These are phyloP conservation scores for Plantago major DNA, from an alignment of 257 asterid genomes.

Conservation along the genomic window DNA sequence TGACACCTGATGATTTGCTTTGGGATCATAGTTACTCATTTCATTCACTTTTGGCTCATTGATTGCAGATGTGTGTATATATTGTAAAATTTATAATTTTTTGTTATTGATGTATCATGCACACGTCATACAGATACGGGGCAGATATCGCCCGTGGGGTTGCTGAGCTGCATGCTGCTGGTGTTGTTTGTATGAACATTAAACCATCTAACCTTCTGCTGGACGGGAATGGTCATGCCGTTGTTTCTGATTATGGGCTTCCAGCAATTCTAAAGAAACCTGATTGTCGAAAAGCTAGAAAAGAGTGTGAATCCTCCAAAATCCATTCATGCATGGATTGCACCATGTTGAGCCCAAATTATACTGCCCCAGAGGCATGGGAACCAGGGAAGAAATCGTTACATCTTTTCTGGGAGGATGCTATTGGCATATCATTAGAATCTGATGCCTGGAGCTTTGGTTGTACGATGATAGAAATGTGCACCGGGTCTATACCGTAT, in stretches of 20 bases:
- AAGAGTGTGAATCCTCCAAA: slow-evolving; percentile 71
- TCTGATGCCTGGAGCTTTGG: slow-evolving; percentile 99
- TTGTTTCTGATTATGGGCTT: slow-evolving; percentile 96
- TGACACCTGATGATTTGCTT: slow-evolving; percentile 12
- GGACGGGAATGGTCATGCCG: slow-evolving; percentile 88
- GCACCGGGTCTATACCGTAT: slow-evolving; percentile 98
- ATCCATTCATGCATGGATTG: slow-evolving; percentile 98
- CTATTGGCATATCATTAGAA: slow-evolving; percentile 92
- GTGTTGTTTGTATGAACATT: slow-evolving; percentile 93
- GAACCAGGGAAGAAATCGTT: slow-evolving; percentile 90
- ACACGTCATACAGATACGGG: slow-evolving; percentile 54
- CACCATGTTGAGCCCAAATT: slow-evolving; percentile 95
- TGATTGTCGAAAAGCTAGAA: slow-evolving; percentile 73
- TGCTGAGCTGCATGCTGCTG: slow-evolving; percentile 99
- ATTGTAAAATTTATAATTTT: slow-evolving; percentile 12
- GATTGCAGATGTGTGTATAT: slow-evolving; percentile 10
- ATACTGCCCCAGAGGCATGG: slow-evolving; percentile 99
- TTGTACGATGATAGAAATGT: slow-evolving; percentile 97
- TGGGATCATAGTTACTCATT: neutral
- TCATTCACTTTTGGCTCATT: slow-evolving; percentile 1
- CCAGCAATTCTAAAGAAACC: slow-evolving; percentile 87
- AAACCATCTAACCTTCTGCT: slow-evolving; percentile 95
- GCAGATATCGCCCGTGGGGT: slow-evolving; percentile 99
- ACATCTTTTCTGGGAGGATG: slow-evolving; percentile 96
- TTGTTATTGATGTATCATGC: slow-evolving; percentile 30